Evolutionary conservation across 169 alveolate species (phyloP), one percentile per base, ranked within the genome.

Genomic region (Plasmodium inui): DNA sequence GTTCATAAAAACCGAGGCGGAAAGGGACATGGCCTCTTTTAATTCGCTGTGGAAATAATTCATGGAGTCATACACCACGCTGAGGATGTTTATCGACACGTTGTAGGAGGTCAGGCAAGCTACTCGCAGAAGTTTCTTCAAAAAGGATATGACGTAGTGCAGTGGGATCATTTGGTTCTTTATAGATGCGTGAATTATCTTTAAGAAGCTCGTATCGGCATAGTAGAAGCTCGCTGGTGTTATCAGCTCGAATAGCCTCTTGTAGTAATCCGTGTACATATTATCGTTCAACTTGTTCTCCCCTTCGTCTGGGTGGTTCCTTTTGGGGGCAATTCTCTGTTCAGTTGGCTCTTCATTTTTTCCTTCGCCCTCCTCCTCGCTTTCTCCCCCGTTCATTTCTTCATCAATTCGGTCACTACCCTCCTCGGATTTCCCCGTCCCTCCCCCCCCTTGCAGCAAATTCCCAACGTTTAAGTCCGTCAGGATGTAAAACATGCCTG

Each of bases 131-230:
- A 91, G 53, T 39, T 91, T 91, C 74, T 91, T 91, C 44, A 91
- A 91, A 91, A 91, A 91, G 73, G 95, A 91, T 50, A 82, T 26
- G 44, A 91, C 57, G 76, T 91, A 91, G 83, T 91, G 76, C 83
- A 91, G 2, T 22, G 95, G 95, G 55, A 91, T 91, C 95, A 91
- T 91, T 91, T 70, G 83, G 41, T 91, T 91, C 67, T 91, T 91
- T 70, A 91, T 41, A 6, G 95, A 91, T 71, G 55, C 19, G 57
- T 82, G 61, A 28, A 91, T 71, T 81, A 91, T 91, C 41, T 91
- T 91, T 82, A 91, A 71, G 55, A 91, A 91, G 17, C 55, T 50
- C 74, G 95, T 91, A 39, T 32, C 95, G 28, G 74, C 84, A 46
- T 81, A 91, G 46, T 91, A 91, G 76, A 91, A 91, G 76, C 95